Evolutionary conservation across 495 filamentous ascomycete species (phyloP).

Genomic region (Tuber magnatum): DNA sequence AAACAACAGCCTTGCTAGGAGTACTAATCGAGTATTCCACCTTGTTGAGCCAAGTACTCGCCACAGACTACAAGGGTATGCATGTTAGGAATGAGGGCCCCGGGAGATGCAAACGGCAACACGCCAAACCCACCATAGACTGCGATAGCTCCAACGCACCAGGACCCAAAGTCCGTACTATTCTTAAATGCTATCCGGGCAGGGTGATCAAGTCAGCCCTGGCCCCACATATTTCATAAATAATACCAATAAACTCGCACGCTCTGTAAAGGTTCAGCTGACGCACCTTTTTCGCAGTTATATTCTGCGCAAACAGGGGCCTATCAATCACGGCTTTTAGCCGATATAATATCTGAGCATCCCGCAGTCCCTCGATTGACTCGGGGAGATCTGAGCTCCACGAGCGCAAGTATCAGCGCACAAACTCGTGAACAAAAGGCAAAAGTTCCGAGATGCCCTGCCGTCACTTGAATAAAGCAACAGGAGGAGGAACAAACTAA

Average conservation of each 20-base stretch:
- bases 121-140: constrained; percentile 54
- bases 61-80: constrained; percentile 55
- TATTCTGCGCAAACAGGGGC: constrained; percentile 70
- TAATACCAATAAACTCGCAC: not conserved
- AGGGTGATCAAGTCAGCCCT: constrained; percentile 9
- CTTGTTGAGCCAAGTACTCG: constrained; percentile 93
- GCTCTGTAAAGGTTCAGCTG: not conserved
- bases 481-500: constrained; percentile 38
- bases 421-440: not conserved
- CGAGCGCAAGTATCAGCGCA: constrained; percentile 6
- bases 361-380: constrained; percentile 76
- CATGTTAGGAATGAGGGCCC: constrained; percentile 9
- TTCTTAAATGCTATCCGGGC: constrained; percentile 55
- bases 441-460: not conserved
- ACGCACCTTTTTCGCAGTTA: constrained; percentile 57
- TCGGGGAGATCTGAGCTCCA: constrained; percentile 50
- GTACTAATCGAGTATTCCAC: constrained; percentile 84
- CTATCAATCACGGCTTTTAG: constrained; percentile 81
- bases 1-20: constrained; percentile 83
- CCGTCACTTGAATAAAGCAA: not conserved
- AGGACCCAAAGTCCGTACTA: constrained; percentile 77
- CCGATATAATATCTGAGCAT: constrained; percentile 75
- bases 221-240: not conserved
- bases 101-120: not conserved
- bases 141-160: constrained; percentile 75